phyloP scores from a whole-genome alignment of 352 stramenopile species.

The Phytophthora niederhauseri region DNA sequence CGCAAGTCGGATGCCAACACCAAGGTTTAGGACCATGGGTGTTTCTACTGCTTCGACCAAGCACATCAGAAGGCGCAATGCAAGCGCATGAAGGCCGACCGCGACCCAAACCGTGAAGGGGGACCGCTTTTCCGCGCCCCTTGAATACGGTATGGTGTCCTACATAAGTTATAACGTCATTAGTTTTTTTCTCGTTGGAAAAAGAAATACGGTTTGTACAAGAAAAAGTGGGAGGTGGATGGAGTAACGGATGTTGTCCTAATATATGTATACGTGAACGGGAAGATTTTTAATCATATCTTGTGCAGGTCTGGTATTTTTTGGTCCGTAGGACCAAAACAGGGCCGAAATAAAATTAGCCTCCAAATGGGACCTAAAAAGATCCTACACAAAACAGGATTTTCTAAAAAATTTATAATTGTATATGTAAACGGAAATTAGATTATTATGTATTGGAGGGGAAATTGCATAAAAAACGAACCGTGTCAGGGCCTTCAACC shows the following conservation, averaged over 20 bases:
- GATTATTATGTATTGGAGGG: no score
- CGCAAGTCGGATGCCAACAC: not conserved
- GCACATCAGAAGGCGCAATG: conserved; percentile 16
- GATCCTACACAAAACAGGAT: no score
- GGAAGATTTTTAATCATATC: no score
- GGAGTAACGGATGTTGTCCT: not conserved
- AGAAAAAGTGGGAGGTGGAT: not conserved
- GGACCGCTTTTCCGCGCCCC: conserved; percentile 8
- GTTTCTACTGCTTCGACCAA: conserved; percentile 14
- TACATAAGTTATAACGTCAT: not conserved
- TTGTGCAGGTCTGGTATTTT: no score
- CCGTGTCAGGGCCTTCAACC: no score
- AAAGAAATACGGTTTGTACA: not conserved
- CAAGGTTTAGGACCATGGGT: not conserved
- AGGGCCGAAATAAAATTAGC: no score
- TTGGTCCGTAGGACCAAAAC: no score
- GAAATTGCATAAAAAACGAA: no score
- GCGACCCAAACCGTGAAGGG: conserved; percentile 10
- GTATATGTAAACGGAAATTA: no score
- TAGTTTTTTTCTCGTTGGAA: not conserved
- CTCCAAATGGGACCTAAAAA: no score
- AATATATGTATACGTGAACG: not conserved
- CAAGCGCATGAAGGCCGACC: not conserved
- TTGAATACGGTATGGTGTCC: not conserved
- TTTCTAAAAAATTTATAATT: no score